Base-by-base conservation (phyloP, 169 alveolate species). In the Plasmodium vivax region DNA sequence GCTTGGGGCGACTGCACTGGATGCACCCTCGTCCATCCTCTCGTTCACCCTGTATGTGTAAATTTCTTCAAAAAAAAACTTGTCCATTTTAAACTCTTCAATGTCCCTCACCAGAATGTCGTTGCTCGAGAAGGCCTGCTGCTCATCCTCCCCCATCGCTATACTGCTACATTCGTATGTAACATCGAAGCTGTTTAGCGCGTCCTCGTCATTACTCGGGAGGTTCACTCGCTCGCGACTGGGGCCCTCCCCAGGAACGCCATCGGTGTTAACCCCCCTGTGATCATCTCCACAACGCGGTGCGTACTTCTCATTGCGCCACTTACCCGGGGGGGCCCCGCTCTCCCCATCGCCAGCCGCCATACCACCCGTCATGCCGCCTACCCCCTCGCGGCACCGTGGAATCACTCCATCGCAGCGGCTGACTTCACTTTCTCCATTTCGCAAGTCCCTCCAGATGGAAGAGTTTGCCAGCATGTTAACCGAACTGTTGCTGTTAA, bases 61-160 rank as follows among this genome's bases (percentile, higher is more conserved):
- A 16, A 85, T 85, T 47, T 85, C 93, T 74, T 85, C 93, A 85
- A 85, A 85, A 30, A 85, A 85, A n/a, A 85, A 12, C 54, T 85
- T 85, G 41, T 36, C 45, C 84, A 74, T 74, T 75, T 75, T 85
- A 19, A 16, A 74, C 81, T 85, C 93, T 85, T 85, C 93, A 0
- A 85, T 75, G 68, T 85, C 93, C 43, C 54, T 85, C 23, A 51
- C 80, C 51, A 85, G 41, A 1, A 73, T 85, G 12, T 82, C 41
- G 68, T 85, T 74, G 41, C 62, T 85, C 43, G 62, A 43, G 72
- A n/a, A 75, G 79, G 41, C 12, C n/a, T 85, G 62, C 10, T 58
- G 73, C 27, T 19, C 19, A 16, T 34, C 36, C 7, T 10, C 16
- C 19, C 7, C 3, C 12, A 23, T 38, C 84, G 23, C 0, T 32